These are phyloP conservation scores for Populus deltoides DNA, from an alignment of 345 rosid species.

Conservation along the genomic window DNA sequence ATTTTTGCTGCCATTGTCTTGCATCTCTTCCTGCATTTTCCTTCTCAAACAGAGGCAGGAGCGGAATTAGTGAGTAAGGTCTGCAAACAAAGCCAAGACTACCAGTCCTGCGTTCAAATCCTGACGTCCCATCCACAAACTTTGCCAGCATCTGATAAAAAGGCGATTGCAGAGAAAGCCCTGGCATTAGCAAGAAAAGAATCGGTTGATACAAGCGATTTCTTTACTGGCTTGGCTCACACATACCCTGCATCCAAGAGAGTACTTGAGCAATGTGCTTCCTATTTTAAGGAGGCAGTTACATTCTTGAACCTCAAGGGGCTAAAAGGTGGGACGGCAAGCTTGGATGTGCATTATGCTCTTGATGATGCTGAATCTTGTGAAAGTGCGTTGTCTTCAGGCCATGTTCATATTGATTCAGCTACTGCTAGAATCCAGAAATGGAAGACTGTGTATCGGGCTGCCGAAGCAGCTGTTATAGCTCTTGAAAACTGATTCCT, in stretches of 20 bases:
- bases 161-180: not conserved
- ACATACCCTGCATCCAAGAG: not conserved
- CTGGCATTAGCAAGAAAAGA: not conserved
- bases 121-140: not conserved
- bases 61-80: not conserved
- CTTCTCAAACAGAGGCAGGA: not conserved
- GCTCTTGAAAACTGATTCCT: constrained; percentile 5
- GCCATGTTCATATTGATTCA: not conserved
- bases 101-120: not conserved
- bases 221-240: not conserved
- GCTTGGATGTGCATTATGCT: constrained; percentile 29
- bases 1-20: not conserved
- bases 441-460: constrained; percentile 7
- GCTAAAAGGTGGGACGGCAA: constrained; percentile 8
- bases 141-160: not conserved
- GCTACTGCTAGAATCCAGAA: not conserved
- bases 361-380: constrained; percentile 8
- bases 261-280: not conserved
- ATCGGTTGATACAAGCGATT: not conserved
- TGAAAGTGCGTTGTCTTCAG: not conserved
- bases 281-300: not conserved
- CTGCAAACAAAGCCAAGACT: not conserved
- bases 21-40: not conserved
- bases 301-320: constrained; percentile 1
- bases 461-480: constrained; percentile 5